Base-by-base conservation (phyloP, 192 early-diverging fungal species). In the Phlyctochytrium planicorne region DNA sequence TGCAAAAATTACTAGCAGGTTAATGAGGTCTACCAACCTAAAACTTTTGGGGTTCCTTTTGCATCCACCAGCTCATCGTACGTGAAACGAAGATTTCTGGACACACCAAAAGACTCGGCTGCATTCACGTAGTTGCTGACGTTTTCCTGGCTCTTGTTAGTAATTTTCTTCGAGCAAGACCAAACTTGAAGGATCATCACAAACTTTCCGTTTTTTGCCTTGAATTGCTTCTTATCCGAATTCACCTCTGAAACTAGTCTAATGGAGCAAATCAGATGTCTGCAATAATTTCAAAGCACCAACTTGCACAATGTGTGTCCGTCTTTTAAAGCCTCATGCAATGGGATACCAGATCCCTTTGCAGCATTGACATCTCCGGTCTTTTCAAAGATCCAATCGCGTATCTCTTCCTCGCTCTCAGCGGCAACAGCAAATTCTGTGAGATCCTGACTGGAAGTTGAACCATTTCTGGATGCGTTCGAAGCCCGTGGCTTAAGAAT, bases 51-150 rank as follows among this genome's bases (percentile, higher is more conserved):
- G 16, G 30, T 3, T 0, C 53, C 12, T 37, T 63, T 59, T 17
- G 63, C 55, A 27, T 71, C 63, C 2, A 59, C 25, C 61, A 71
- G 63, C 31, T 71, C 69, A 1, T 71, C 69, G 37, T 64, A 71
- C 33, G 59, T 60, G 30, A 71, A 71, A 16, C 24, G 29, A 20
- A 14, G 4, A 4, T 30, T 34, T 17, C 6, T 34, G 6, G 60
- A 34, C 10, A 62, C 30, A 33, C 31, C 30, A 25, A 34, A 33
- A 25, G 29, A 25, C 16, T 62, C 31, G 10, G 31, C 10, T 17
- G 60, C 30, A 6, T 3, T 29, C 3, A 10, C 10, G 16, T 62
- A 62, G 10, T 33, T 3, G 32, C 20, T 4, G 4, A 34, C 3
- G 24, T 66, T 66, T 53, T 53, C 66, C 62, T 71, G 59, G 53